Base-by-base conservation (phyloP, 345 rosid species). In the Eucalyptus sp. region DNA sequence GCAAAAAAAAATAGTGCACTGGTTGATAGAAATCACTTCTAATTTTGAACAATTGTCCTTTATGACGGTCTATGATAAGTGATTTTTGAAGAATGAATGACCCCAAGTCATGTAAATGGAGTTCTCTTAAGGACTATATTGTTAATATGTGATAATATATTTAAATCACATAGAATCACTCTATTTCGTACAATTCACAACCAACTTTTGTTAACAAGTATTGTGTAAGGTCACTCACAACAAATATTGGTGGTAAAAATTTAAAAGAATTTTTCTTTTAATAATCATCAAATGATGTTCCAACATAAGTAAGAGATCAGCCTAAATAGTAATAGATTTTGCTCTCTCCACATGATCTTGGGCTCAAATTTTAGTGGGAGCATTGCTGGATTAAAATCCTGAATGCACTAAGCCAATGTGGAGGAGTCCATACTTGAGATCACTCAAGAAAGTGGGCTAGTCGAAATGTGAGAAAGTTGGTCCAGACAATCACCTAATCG, bases 211-310 rank as follows among this genome's bases (percentile, higher is more conserved):
- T 27, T 29, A 27, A 62, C 0, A 62, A 29, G 68, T 62, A 27
- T 0, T 13, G 17, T 29, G 31, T 29, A 8, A 62, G 68, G 68
- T 13, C 68, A 29, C 0, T 25, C 15, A 0, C 66, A 2, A 60
- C 31, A 60, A 25, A 60, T 11, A 2, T 52, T 8, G 25, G 58
- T 20, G 25, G 0, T 20, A 20, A 52, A 52, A 10, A 0, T 56
- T 10, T 24, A 0, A 56, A 24, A 56, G 62, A 24, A 56, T 22
- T 56, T 9, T 56, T 56, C 0, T 56, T 56, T 24, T 24, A 62
- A 62, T 62, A 62, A 29, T 29, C 25, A 25, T 68, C 44, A 8
- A 33, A 9, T 33, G 80, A 68, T 15, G 31, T 60, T 60, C 37
- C 43, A 31, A 68, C 44, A 8, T 31, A 68, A 33, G 41, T 33